Evolutionary conservation across 768 basidiomycete genomes (phyloP), one percentile per base, ranked within the genome.

Genomic region (Tylopilus vinaceipallidus): DNA sequence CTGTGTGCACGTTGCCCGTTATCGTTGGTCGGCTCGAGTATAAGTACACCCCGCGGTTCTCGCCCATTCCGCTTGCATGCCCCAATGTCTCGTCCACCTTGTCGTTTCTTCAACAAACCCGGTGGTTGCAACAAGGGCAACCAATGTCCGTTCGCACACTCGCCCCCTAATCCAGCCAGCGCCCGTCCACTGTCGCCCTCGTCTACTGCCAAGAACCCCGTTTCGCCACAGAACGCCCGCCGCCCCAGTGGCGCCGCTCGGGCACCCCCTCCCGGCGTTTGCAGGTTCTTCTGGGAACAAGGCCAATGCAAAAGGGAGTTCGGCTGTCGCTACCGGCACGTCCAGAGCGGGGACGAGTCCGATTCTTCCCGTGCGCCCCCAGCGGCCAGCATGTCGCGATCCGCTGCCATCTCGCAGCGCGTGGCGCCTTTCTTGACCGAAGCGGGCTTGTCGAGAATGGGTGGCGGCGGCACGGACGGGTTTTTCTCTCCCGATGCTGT

Each of bases 271-370:
- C 53, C 45, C n/a, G 77, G 77, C 2, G 64, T 70, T 8, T 83
- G 81, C 63, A 62, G 53, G 22, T 75, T 62, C 54, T 83, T 66
- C 57, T 82, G 78, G 78, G 62, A 68, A 2, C 62, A 55, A 1
- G 81, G 80, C 10, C 63, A 52, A 35, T 83, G 81, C 61, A 70
- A 54, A n/a, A 60, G 61, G 13, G 77, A 74, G 39, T 79, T 77
- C 45, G 56, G 58, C 1, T 83, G 81, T 61, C 66, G 55, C 30
- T 81, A 62, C 55, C 50, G 42, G 20, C 82, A 83, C 51, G 57
- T 54, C 7, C 55, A 40, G 38, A 57, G 47, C 13, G 36, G 53
- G 7, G 54, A 49, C 17, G 13, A 32, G 26, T 6, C 48, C 10
- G 30, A 39, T n/a, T 19, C 51, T 19, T 30, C 53, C 19, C 54